Base-by-base conservation (phyloP, 2,329 filamentous ascomycete genomes). In the Colletotrichum tropicicola region DNA sequence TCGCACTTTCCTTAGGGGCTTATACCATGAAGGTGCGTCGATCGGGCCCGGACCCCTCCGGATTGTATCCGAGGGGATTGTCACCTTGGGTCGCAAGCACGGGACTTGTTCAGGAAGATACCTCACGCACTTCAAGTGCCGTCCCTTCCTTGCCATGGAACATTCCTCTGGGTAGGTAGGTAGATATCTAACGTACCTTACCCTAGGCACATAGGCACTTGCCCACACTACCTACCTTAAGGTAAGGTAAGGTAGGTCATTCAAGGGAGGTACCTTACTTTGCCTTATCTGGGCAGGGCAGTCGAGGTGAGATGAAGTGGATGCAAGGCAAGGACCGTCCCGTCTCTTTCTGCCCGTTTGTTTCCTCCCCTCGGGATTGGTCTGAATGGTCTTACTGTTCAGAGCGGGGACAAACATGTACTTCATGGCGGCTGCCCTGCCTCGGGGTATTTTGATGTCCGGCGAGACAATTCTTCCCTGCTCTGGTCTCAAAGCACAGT, bases 241-340 rank as follows among this genome's bases (percentile, higher is more conserved):
- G n/a, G 37, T 17, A 19, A 41, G 37, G 37, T 8, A 19, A 17
- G 13, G 17, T 17, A n/a, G 37, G 17, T 8, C 41, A 53, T 17
- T 32, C 10, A 30, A 57, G 54, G 43, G 12, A 48, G 48, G 54
- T 30, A 48, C 54, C 54, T n/a, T n/a, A n/a, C n/a, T n/a, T n/a
- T n/a, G n/a, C n/a, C n/a, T n/a, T n/a, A n/a, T n/a, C n/a, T n/a
- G n/a, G 9, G 30, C 15, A 35, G 15, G 30, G 4, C 5, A 35
- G 30, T 35, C 15, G 9, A 35, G 15, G 28, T 54, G 51, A 30
- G 23, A 13, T 43, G 12, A 28, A 23, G 51, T 44, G 35, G 53
- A 53, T 17, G 49, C 10, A 30, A 57, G 54, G 43, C n/a, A 48
- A 57, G 54, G 43, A 48, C 54, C 54, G 54, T 48, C 54, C 54